phyloP scores from a whole-genome alignment of 1,284 basidiomycete genomes.

The Amylostereum areolatum region DNA sequence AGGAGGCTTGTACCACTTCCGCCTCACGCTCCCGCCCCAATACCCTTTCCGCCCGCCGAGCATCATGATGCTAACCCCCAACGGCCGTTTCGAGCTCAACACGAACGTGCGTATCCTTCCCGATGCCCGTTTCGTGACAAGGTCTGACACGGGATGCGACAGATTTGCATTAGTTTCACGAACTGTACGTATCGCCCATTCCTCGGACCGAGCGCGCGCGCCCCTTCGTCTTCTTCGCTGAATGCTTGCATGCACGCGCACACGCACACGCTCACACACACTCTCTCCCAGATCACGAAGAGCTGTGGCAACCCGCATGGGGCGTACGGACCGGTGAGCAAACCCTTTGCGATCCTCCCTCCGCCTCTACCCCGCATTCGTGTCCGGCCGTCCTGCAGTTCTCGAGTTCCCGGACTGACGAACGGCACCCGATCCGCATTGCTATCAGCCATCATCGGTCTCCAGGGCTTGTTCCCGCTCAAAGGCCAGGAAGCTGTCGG shows the following conservation, averaged over 20 bases:
- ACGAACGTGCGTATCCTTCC: conserved; percentile 66
- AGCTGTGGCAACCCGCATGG: conserved; percentile 97
- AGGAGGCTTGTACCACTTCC: conserved; percentile 88
- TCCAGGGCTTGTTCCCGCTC: conserved; percentile 88
- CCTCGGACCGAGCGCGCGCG: not conserved
- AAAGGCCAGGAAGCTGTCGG: conserved; percentile 87
- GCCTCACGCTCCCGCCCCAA: conserved; percentile 86
- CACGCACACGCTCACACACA: conserved; percentile 12
- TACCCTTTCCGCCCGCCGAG: conserved; percentile 95
- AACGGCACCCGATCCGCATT: not conserved
- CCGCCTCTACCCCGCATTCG: conserved; percentile 5
- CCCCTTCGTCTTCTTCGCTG: conserved; percentile 9
- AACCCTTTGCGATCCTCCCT: conserved; percentile 4
- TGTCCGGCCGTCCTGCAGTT: not conserved
- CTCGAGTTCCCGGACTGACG: not conserved
- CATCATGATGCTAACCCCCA: conserved; percentile 92
- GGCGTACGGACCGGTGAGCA: conserved; percentile 83
- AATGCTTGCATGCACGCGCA: conserved; percentile 3
- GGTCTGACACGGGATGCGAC: conserved; percentile 4
- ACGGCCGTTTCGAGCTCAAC: conserved; percentile 91
- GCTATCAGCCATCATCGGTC: conserved; percentile 73
- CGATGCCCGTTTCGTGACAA: not conserved
- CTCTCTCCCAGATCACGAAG: conserved; percentile 63
- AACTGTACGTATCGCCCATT: conserved; percentile 49
- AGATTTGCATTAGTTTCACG: conserved; percentile 94